These are phyloP conservation scores for Pseudopediastrum boryanum DNA, from an alignment of 139 green algal species.

Conservation along the genomic window DNA sequence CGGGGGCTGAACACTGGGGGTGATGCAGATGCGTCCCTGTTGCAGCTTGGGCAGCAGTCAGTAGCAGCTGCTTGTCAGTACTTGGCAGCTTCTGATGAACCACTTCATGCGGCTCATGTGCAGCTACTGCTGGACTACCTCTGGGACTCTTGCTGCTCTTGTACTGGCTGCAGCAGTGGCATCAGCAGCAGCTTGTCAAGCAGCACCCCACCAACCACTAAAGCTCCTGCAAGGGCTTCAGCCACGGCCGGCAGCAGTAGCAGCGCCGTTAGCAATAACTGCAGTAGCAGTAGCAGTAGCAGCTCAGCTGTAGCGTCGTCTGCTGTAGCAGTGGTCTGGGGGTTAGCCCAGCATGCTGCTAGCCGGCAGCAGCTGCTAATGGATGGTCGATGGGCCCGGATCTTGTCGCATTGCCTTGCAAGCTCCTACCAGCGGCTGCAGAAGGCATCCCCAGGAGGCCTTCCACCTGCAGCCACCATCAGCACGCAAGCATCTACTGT, in stretches of 20 bases:
- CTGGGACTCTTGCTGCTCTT: neutral
- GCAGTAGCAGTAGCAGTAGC: neutral
- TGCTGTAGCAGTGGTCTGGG: slow-evolving; percentile 20
- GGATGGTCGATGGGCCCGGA: slow-evolving; percentile 12
- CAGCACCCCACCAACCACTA: neutral
- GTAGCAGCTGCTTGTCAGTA: slow-evolving; percentile 10
- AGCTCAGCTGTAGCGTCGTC: slow-evolving; percentile 14
- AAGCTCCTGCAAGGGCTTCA: no score
- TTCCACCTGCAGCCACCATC: neutral
- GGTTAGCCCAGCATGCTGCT: slow-evolving; percentile 12
- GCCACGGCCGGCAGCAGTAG: neutral
- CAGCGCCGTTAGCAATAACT: no score
- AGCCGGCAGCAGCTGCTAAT: slow-evolving; percentile 12
- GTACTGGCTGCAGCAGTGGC: slow-evolving; percentile 7
- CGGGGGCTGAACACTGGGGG: neutral
- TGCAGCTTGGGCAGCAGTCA: no score
- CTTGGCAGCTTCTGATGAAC: slow-evolving; percentile 8
- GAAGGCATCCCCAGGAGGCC: neutral
- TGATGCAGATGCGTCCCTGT: neutral
- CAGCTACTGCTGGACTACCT: slow-evolving; percentile 11
- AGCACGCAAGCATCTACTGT: neutral
- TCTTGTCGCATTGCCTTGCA: neutral
- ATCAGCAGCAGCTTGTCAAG: neutral
- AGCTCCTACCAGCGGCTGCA: slow-evolving; percentile 1
- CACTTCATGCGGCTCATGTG: neutral